phyloP scores from a whole-genome alignment of 2,329 filamentous ascomycete genomes.

The Aspergillus sp. region DNA sequence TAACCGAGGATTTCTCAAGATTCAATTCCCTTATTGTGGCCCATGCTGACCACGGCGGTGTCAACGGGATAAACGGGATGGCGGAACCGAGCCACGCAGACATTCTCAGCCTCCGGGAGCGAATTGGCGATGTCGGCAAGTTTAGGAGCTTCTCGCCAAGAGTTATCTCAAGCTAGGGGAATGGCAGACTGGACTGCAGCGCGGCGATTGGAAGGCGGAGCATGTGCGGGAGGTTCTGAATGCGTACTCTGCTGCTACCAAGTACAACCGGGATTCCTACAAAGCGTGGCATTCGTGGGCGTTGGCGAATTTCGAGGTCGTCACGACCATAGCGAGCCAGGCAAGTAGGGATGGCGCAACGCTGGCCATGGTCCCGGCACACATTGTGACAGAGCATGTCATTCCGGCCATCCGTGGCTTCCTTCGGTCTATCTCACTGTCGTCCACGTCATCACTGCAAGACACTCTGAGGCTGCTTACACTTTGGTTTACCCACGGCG shows the following conservation, averaged over 20 bases:
- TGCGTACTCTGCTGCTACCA: slow-evolving; percentile 86
- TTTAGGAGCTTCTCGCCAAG: slow-evolving; percentile 72
- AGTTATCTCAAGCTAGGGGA: slow-evolving; percentile 95
- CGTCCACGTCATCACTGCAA: slow-evolving; percentile 83
- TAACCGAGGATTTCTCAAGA: slow-evolving; percentile 50
- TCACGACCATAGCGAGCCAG: slow-evolving; percentile 66
- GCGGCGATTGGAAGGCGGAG: slow-evolving; percentile 79
- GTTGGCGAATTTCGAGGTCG: slow-evolving; percentile 94
- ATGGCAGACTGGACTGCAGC: slow-evolving; percentile 81
- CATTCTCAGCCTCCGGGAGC: slow-evolving; percentile 27
- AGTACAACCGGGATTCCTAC: slow-evolving; percentile 92
- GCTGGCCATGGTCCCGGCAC: slow-evolving; percentile 49
- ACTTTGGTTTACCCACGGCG: slow-evolving; percentile 92
- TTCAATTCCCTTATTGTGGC: slow-evolving; percentile 33
- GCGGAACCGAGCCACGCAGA: slow-evolving; percentile 32
- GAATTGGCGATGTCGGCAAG: slow-evolving; percentile 44
- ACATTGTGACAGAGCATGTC: slow-evolving; percentile 72
- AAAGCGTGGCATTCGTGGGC: slow-evolving; percentile 99
- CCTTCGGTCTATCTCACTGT: slow-evolving; percentile 92
- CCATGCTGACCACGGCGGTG: slow-evolving; percentile 30
- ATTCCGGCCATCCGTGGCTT: slow-evolving; percentile 93
- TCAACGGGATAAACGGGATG: slow-evolving; percentile 42
- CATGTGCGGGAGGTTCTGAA: slow-evolving; percentile 78
- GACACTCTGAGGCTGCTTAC: slow-evolving; percentile 88
- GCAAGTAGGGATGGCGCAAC: slow-evolving; percentile 47